Base-by-base conservation (phyloP, 2,329 filamentous ascomycete species). In the Bipolaris victoriae region DNA sequence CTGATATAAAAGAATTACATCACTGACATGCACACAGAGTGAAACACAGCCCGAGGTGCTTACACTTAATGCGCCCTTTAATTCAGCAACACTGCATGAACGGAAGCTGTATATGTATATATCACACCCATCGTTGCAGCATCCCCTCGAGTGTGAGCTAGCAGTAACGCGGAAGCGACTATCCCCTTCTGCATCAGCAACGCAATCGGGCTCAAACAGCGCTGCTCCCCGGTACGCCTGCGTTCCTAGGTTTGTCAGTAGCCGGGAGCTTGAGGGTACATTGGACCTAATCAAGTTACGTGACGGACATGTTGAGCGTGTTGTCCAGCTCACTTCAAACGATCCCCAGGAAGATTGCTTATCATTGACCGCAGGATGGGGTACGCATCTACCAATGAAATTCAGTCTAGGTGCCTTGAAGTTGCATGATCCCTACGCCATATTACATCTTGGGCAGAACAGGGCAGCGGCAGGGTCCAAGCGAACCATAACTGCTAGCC, bases 71-170 rank as follows among this genome's bases (percentile, higher is more conserved):
- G 75, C 74, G 16, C 75, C 74, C 3, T 73, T 74, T 54, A 76
- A 76, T 48, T 75, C 73, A 18, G 72, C 70, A 1, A 72, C 71
- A 6, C 64, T 76, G 4, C 71, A 76, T 49, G 73, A 76, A 47
- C 66, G 75, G n/a, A 74, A 70, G 31, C 51, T 77, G 11, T 76
- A 72, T 54, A 37, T 78, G 13, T 76, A 78, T 57, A 74, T 78
- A 46, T 65, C 72, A 22, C 72, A 77, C 52, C 57, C 67, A 10
- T 70, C 74, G 20, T 59, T 73, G 22, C 60, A 64, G 40, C 60
- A 69, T 35, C 74, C 75, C 2, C 55, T 78, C 1, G 73, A 78
- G 41, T 72, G 72, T 43, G 76, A 78, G 45, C 64, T 77, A 18
- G 67, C 70, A 9, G 68, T 78, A 20, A 70, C 70, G 3, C 67